phyloP scores from a whole-genome alignment of 345 rosid genomes.

The Rhodamnia rubescens region DNA sequence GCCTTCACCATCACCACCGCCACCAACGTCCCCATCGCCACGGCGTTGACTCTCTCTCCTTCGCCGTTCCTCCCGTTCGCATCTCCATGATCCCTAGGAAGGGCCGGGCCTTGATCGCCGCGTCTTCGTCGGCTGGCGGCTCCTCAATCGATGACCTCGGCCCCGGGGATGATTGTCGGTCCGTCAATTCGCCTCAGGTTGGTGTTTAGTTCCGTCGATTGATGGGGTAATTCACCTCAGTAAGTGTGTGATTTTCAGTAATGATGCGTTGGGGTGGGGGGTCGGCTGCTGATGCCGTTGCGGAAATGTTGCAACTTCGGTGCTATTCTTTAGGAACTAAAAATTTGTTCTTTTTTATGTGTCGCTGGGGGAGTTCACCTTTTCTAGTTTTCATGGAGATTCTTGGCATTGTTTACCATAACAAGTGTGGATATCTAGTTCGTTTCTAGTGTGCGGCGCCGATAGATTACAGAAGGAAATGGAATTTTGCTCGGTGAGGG shows the following conservation, averaged over 20 bases:
- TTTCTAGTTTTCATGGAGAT: background rate
- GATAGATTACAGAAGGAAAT: background rate
- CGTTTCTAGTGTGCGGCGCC: rapidly evolving
- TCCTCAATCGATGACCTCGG: constrained; percentile 37
- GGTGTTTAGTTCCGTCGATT: background rate
- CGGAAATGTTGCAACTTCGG: background rate
- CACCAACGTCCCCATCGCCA: background rate
- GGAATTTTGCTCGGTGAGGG: background rate
- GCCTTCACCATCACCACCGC: background rate
- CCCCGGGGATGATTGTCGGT: constrained; percentile 12
- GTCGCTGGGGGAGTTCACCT: background rate
- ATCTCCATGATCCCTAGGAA: constrained; percentile 12
- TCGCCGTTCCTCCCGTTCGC: background rate
- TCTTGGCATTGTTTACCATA: background rate
- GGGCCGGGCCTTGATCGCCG: constrained; percentile 10
- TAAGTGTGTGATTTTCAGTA: background rate
- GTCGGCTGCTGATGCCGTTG: background rate
- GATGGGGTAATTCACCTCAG: background rate
- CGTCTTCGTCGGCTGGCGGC: constrained; percentile 16
- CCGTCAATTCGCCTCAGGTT: constrained; percentile 38
- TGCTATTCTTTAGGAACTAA: background rate
- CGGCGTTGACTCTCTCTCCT: background rate
- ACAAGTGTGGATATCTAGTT: background rate
- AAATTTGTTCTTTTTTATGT: background rate
- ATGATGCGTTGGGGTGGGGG: background rate